Evolutionary conservation across 192 early-diverging fungal genomes (phyloP).

Genomic region (Physocladia obscura): DNA sequence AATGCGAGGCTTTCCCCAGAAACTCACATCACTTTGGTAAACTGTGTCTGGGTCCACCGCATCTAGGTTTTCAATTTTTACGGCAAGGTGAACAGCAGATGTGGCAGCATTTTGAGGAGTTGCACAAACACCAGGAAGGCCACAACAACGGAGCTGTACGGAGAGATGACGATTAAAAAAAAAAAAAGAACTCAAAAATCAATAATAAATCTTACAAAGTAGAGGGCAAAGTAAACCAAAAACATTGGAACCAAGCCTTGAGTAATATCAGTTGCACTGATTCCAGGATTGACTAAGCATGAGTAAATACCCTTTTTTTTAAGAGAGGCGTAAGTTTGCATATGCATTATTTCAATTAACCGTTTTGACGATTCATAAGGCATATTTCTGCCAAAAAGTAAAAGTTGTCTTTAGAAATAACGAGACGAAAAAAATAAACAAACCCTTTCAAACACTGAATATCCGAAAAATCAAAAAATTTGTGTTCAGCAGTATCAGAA

Average conservation of each 20-base stretch:
- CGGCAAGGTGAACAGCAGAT: not conserved
- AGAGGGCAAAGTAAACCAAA: conserved; percentile 8
- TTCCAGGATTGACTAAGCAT: conserved; percentile 47
- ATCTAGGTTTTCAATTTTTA: not conserved
- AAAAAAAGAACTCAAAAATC: not conserved
- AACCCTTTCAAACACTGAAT: conserved; percentile 44
- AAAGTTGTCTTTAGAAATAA: not conserved
- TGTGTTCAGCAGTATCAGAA: conserved; percentile 40
- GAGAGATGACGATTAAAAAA: no score
- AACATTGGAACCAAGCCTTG: conserved; percentile 22
- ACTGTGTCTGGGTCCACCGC: not conserved
- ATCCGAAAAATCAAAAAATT: conserved; percentile 41
- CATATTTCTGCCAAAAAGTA: conserved; percentile 21
- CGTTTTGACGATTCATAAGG: conserved; percentile 57
- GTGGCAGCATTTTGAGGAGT: conserved; percentile 18
- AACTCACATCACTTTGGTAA: not conserved
- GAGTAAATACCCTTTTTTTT: conserved; percentile 26
- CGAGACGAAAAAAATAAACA: not conserved
- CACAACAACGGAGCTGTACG: conserved; percentile 46
- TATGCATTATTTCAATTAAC: conserved; percentile 41
- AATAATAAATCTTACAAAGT: conserved; percentile 28
- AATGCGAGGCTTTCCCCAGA: not conserved
- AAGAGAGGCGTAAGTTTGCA: conserved; percentile 27
- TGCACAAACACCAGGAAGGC: conserved; percentile 42
- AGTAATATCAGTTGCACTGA: conserved; percentile 31